Evolutionary conservation across 2,329 filamentous ascomycete species (phyloP).

Genomic region (Aureobasidium musti): DNA sequence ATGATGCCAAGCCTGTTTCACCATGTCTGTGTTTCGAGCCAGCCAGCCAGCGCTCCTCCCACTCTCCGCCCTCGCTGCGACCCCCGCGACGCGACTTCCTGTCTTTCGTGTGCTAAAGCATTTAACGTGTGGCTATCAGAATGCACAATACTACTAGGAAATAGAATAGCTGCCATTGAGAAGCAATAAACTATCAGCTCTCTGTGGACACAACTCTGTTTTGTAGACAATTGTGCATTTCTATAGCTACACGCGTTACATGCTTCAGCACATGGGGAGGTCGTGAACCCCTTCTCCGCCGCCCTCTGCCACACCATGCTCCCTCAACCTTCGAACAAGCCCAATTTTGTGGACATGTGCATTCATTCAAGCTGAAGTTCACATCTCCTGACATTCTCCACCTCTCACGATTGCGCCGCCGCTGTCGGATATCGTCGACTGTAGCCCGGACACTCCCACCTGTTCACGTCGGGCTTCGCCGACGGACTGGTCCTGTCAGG

Average conservation of each 20-base stretch:
- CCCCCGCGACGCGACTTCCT: constrained; percentile 7
- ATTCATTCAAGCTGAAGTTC: neutral
- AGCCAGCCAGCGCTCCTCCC: neutral
- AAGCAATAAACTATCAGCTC: too few species aligned
- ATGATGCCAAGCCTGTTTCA: constrained; percentile 19
- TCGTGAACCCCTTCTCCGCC: neutral
- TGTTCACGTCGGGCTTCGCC: constrained; percentile 17
- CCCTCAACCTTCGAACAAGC: too few species aligned
- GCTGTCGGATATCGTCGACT: neutral
- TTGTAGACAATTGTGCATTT: too few species aligned
- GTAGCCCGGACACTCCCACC: constrained; percentile 4
- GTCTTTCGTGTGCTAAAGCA: too few species aligned
- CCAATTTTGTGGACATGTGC: neutral
- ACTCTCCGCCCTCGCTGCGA: neutral
- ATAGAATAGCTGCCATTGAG: too few species aligned
- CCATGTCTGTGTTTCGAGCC: constrained; percentile 2
- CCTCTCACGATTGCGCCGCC: neutral
- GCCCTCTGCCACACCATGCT: neutral
- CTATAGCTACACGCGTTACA: too few species aligned
- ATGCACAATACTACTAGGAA: too few species aligned
- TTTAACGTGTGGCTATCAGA: too few species aligned
- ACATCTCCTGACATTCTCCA: constrained; percentile 8
- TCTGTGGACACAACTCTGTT: too few species aligned
- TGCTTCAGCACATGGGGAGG: too few species aligned
- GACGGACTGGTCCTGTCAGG: neutral